Conservation (phyloP, 2,329 filamentous ascomycete genomes). For the Ophiosphaerella korrae region DNA sequence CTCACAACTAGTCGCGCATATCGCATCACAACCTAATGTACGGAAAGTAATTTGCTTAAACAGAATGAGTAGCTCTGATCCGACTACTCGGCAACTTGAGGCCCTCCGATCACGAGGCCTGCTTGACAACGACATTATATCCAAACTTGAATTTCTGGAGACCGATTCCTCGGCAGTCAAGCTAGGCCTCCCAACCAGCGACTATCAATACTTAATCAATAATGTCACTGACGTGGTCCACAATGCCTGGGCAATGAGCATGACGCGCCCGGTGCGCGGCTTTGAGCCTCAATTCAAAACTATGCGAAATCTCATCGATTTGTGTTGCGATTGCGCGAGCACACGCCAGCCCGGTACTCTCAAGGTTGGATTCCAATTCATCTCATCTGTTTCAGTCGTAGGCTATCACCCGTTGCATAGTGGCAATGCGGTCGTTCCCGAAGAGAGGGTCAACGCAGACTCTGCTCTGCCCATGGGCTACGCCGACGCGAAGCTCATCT, state of each 20-base stretch:
- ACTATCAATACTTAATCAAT: too few species aligned
- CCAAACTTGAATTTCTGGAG: too few species aligned
- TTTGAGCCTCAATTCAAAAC: constrained; percentile 59
- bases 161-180: too few species aligned
- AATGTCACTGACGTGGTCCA: constrained; percentile 58
- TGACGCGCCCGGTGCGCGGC: constrained; percentile 55
- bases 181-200: too few species aligned
- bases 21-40: too few species aligned
- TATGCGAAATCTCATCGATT: constrained; percentile 57
- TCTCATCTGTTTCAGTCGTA: constrained; percentile 51
- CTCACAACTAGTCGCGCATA: too few species aligned
- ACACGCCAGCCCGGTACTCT: constrained; percentile 4
- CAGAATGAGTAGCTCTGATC: too few species aligned
- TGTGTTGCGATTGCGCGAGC: constrained; percentile 44
- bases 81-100: too few species aligned
- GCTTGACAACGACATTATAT: too few species aligned
- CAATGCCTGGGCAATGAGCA: constrained; percentile 62
- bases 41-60: too few species aligned
- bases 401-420: constrained; percentile 34
- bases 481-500: constrained; percentile 57
- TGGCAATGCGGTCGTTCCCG: constrained; percentile 45
- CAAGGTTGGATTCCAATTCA: constrained; percentile 45
- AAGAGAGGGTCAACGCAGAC: constrained; percentile 49
- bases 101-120: too few species aligned
- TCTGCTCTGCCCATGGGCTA: constrained; percentile 56